Evolutionary conservation across 257 asterid genomes (phyloP).

Genomic region (Salvia hispanica): DNA sequence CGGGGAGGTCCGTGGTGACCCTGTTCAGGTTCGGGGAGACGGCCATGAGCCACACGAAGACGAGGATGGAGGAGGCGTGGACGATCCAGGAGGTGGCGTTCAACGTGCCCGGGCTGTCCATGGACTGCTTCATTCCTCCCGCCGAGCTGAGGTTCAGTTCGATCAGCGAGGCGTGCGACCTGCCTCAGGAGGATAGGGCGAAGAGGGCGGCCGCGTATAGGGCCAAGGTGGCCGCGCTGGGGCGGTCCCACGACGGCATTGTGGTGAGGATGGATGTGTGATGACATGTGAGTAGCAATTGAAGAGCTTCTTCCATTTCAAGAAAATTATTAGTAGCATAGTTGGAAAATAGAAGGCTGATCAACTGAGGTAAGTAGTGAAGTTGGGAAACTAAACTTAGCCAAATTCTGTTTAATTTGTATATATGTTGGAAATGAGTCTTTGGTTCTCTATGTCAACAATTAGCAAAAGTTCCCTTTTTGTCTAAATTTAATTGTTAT

Average conservation of each 20-base stretch:
- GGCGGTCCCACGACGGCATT: constrained; percentile 39
- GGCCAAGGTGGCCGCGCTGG: constrained; percentile 55
- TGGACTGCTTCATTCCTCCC: constrained; percentile 75
- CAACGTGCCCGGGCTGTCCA: constrained; percentile 65
- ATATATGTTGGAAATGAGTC: constrained; percentile 38
- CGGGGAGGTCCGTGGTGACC: constrained; percentile 68
- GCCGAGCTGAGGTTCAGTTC: constrained; percentile 60
- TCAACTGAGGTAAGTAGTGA: no score
- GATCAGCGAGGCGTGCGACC: constrained; percentile 53
- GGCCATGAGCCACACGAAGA: constrained; percentile 79
- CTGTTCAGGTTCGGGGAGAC: constrained; percentile 80
- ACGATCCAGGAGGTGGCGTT: constrained; percentile 72
- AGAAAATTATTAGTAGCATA: constrained; percentile 36
- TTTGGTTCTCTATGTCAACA: constrained; percentile 13
- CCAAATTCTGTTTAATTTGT: constrained; percentile 44
- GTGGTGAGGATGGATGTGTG: constrained; percentile 45
- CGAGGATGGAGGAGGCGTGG: constrained; percentile 83
- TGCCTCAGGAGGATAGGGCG: constrained; percentile 52
- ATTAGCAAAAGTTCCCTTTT: no score
- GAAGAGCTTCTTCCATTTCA: neutral
- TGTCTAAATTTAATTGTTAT: no score
- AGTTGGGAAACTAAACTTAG: constrained; percentile 14
- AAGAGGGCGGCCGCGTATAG: constrained; percentile 47
- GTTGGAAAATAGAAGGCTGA: constrained; percentile 13
- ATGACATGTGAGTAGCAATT: neutral